Conservation (phyloP, 1,284 basidiomycete species). For the Thecaphora thlaspeos region DNA sequence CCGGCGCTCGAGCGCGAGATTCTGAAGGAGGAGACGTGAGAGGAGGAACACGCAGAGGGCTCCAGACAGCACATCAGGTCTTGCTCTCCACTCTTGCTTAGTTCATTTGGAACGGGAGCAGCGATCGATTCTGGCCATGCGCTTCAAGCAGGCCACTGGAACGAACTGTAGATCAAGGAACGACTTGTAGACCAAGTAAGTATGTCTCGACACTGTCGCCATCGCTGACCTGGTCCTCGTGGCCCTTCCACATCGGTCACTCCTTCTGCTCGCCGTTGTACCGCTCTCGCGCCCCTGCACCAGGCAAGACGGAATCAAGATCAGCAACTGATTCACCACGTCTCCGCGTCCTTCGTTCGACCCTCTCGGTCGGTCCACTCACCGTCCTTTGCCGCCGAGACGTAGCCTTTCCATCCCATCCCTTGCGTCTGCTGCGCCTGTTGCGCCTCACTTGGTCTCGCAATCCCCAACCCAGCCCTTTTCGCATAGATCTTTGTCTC, state of each 20-base stretch:
- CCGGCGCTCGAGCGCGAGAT: conserved; percentile 1
- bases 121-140: not conserved
- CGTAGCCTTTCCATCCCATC: not conserved
- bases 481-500: conserved; percentile 33
- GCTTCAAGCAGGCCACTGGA: no score
- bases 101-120: not conserved
- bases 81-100: not conserved
- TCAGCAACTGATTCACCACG: no score
- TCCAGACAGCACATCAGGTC: not conserved
- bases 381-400: not conserved
- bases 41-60: no score
- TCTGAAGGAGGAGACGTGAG: not conserved
- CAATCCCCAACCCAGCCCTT: conserved; percentile 27
- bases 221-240: no score
- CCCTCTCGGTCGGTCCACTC: not conserved
- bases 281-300: not conserved
- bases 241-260: no score
- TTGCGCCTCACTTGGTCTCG: conserved; percentile 1
- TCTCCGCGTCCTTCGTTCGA: no score
- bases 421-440: not conserved
- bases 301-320: no score
- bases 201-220: no score
- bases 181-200: no score
- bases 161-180: no score
- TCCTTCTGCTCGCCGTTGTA: not conserved